Percentiles rank a stretch among this genome's conserved stretches.
Evolutionary conservation across 345 rosid species (phyloP).

Genomic region (Raphanus raphanistrum): DNA sequence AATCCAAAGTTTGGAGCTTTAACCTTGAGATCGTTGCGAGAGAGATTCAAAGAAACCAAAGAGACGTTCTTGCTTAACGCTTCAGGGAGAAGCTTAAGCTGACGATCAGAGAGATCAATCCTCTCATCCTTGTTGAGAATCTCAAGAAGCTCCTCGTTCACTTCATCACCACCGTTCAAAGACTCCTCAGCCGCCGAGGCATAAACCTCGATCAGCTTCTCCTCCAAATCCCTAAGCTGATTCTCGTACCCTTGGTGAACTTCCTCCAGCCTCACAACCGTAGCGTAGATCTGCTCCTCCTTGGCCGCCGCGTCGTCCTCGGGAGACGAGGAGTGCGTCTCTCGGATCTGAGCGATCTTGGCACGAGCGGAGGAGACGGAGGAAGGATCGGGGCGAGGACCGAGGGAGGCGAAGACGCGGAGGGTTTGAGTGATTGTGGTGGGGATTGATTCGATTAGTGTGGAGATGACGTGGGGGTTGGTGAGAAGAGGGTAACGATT

Average conservation of each 20-base stretch:
- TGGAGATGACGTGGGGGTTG: conserved; percentile 50
- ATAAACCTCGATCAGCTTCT: conserved; percentile 54
- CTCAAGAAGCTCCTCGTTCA: conserved; percentile 55
- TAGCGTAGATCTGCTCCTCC: conserved; percentile 50
- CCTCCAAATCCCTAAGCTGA: conserved; percentile 67
- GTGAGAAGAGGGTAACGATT: conserved; percentile 51
- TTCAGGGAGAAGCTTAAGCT: conserved; percentile 67
- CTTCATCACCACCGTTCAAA: conserved; percentile 32
- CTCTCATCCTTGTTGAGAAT: conserved; percentile 51
- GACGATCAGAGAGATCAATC: conserved; percentile 62
- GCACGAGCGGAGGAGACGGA: conserved; percentile 58
- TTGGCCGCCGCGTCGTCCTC: conserved; percentile 49
- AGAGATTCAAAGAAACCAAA: conserved; percentile 62
- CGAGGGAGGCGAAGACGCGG: conserved; percentile 60
- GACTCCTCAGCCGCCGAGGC: conserved; percentile 44
- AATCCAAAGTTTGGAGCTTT: neutral
- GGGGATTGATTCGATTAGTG: conserved; percentile 60
- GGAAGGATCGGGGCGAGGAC: conserved; percentile 68
- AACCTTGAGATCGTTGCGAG: conserved; percentile 80
- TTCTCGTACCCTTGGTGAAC: conserved; percentile 63
- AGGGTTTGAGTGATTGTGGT: conserved; percentile 51
- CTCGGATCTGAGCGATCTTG: conserved; percentile 57
- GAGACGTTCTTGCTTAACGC: conserved; percentile 62
- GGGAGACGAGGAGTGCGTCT: conserved; percentile 43
- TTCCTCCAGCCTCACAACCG: conserved; percentile 64